Conservation (phyloP, 257 asterid species). For the Solanum pinnatisectum region DNA sequence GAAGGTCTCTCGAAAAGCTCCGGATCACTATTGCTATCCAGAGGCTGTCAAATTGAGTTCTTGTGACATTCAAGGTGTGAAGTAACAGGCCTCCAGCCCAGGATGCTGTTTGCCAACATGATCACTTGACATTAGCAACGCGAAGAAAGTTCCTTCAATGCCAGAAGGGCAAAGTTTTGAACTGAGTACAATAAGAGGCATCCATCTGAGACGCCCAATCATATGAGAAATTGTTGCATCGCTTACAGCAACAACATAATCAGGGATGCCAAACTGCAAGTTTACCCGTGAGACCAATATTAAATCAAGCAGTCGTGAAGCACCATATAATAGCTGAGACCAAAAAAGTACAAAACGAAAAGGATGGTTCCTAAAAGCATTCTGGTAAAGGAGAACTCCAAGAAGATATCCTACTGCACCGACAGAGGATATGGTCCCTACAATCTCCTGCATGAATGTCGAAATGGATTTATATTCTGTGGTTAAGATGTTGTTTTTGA, state of each 20-base stretch:
- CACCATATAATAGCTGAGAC: slow-evolving; percentile 41
- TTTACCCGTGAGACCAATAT: slow-evolving; percentile 50
- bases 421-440: slow-evolving; percentile 55
- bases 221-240: slow-evolving; percentile 45
- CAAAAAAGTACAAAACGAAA: slow-evolving; percentile 35
- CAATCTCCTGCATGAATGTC: slow-evolving; percentile 42
- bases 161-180: slow-evolving; percentile 55
- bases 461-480: neutral
- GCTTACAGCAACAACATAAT: slow-evolving; percentile 35
- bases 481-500: neutral
- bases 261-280: slow-evolving; percentile 50
- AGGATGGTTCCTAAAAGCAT: slow-evolving; percentile 48
- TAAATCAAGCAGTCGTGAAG: slow-evolving; percentile 53
- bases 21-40: slow-evolving; percentile 45
- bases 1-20: slow-evolving; percentile 32
- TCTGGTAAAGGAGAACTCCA: slow-evolving; percentile 66
- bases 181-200: slow-evolving; percentile 67
- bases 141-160: slow-evolving; percentile 67
- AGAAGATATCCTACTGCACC: slow-evolving; percentile 66
- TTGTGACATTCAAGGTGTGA: slow-evolving; percentile 43
- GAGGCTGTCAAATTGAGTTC: slow-evolving; percentile 43
- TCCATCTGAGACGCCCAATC: slow-evolving; percentile 46
- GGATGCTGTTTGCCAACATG: slow-evolving; percentile 48
- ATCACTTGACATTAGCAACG: slow-evolving; percentile 60
- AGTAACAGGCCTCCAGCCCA: slow-evolving; percentile 60